Base-by-base conservation (phyloP, 331 rosid species). In the Prunus yedoensis region DNA sequence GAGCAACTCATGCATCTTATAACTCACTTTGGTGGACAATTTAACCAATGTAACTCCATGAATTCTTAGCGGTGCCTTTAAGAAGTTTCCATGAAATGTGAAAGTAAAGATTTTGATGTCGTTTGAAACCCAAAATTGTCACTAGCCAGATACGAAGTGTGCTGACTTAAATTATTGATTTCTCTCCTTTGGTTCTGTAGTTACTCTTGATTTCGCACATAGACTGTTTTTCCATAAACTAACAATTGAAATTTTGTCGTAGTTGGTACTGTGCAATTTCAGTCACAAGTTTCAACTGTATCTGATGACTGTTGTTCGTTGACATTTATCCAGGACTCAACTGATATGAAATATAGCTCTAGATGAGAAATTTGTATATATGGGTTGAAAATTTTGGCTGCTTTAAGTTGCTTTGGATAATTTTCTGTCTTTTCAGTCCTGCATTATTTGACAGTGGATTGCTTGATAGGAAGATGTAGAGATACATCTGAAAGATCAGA, bases 401-500 rank as follows among this genome's bases (percentile, higher is more conserved):
- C 60, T 66, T 18, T 43, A 10, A 32, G 52, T 25, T 49, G 2
- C n/a, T 62, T 64, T 58, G 16, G 14, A 58, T 74, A 17, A 5
- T 77, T 32, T 23, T 28, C n/a, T 21, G 63, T 74, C 32, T 30
- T 51, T 56, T 77, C 16, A 45, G 38, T 66, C 17, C 54, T 18
- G 10, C 56, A 1, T 66, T 50, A 12, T 32, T 66, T 47, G 51
- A 66, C 30, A 41, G 8, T 67, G 3, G 50, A 10, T 45, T 72
- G 61, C 67, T 77, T 74, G 67, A 70, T 87, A 94, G 99, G 99
- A 88, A 54, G 79, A 79, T 70, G 57, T 92, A 53, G 92, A 89
- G 79, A 47, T 15, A 2, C 90, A 74, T 78, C 73, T 90, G 86
- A 86, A 89, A 82, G 95, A 89, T 83, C 88, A 92, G 85, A 73